phyloP scores from a whole-genome alignment of 257 asterid species.

The Nicotiana obtusifolia region DNA sequence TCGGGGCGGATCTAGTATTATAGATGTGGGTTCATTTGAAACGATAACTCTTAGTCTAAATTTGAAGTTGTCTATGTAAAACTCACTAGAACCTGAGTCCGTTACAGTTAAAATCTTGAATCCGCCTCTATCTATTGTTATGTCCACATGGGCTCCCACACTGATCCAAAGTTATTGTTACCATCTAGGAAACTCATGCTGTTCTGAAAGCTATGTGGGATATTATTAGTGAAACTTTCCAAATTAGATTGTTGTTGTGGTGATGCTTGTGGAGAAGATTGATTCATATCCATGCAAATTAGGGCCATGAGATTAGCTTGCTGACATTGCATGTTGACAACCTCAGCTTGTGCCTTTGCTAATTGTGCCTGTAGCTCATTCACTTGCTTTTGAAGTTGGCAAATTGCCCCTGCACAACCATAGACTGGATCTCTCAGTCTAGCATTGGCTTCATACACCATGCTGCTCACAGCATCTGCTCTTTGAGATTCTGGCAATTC shows the following conservation, averaged over 20 bases:
- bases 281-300: conserved; percentile 51
- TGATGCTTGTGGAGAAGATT: conserved; percentile 24
- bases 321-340: conserved; percentile 62
- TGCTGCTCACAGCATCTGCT: conserved; percentile 74
- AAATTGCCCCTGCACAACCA: conserved; percentile 73
- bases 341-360: conserved; percentile 61
- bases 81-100: too few species aligned
- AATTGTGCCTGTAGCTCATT: conserved; percentile 62
- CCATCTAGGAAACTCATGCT: conserved; percentile 29
- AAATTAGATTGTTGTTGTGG: conserved; percentile 24
- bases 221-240: conserved; percentile 20
- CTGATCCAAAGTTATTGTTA: conserved; percentile 26
- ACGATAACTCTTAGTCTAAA: too few species aligned
- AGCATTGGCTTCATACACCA: conserved; percentile 84
- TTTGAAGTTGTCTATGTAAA: too few species aligned
- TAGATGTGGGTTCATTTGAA: too few species aligned
- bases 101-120: too few species aligned
- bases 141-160: conserved; percentile 47
- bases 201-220: not conserved
- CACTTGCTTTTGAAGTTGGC: conserved; percentile 68
- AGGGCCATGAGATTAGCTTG: conserved; percentile 65
- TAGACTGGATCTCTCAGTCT: conserved; percentile 73
- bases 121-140: not conserved
- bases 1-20: not conserved
- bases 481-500: conserved; percentile 65